These are phyloP conservation scores for Hanseniaspora nectarophila DNA, from an alignment of 805 yeast species.

Conservation along the genomic window DNA sequence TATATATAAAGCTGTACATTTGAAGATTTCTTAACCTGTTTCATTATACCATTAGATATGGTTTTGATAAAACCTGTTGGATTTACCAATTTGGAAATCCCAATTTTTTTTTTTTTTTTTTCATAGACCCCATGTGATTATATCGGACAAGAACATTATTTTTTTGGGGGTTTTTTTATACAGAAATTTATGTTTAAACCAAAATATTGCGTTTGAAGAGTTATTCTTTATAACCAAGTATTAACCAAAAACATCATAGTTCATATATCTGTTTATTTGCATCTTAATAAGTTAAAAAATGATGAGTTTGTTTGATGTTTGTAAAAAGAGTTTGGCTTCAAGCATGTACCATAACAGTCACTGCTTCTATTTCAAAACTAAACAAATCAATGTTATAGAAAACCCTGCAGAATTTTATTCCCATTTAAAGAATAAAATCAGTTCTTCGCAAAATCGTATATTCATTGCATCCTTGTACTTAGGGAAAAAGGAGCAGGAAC, in stretches of 20 bases:
- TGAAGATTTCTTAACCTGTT: neutral
- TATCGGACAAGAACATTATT: no score
- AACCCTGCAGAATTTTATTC: conserved; percentile 66
- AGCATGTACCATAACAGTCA: conserved; percentile 26
- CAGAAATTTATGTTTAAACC: neutral
- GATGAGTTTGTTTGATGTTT: conserved; percentile 15
- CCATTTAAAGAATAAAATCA: conserved; percentile 50
- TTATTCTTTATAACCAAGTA: no score
- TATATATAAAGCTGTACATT: neutral
- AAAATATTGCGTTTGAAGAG: no score
- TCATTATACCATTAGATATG: neutral
- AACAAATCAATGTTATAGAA: conserved; percentile 48
- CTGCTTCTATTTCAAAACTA: conserved; percentile 40
- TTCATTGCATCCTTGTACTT: conserved; percentile 78
- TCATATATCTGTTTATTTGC: neutral
- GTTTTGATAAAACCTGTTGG: neutral
- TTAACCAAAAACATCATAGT: no score
- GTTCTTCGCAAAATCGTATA: conserved; percentile 48
- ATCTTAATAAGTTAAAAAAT: neutral
- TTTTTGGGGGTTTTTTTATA: neutral
- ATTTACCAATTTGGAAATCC: neutral
- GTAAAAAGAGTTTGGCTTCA: conserved; percentile 17
- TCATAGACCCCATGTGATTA: neutral
- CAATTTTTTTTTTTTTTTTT: neutral
- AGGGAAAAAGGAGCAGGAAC: conserved; percentile 71